Evolutionary conservation across 305 asterid species (phyloP), one percentile per base, ranked within the genome.

Genomic region (Stenogyne calaminthoides): DNA sequence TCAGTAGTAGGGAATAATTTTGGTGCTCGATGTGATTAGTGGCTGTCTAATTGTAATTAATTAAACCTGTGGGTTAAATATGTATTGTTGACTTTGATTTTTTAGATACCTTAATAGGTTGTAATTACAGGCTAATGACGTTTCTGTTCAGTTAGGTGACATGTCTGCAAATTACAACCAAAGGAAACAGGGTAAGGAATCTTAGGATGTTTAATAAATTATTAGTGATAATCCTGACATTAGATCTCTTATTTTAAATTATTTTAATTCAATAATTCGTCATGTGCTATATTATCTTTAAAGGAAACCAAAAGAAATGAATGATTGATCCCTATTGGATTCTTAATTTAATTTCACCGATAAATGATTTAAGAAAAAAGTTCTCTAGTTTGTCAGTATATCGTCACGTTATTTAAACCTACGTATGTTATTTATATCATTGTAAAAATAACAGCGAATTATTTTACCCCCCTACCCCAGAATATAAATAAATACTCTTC

Each of bases 21-120:
- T 65, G 84, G 79, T 71, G 73, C 61, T 77, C 77, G 81, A 83
- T 83, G 87, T 77, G 81, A 83, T 83, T 83, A 51, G 81, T 80
- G 79, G 74, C 70, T 68, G 79, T 20, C 78, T 80, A 49, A 34
- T 74, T 44, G 72, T 65, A 70, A 76, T 79, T 49, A 72, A 54
- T 70, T 34, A 64, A 69, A 29, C 16, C 16, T 55, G 16, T 64
- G 4, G 49, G 39, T 56, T 61, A 22, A 29, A 73, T 77, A 77
- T 15, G 71, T 58, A 27, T 46, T 42, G 77, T 76, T 80, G 84
- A 80, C 78, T 80, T 76, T 68, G 74, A 69, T 72, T 15, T n/a
- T n/a, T 51, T 32, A 40, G 59, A 63, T 49, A 56, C 76, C 67
- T 73, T 69, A 40, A 52, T 63, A 64, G 52, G 36, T 69, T 72